Conservation (phyloP, 805 yeast genomes). For the Yamadazyma paraphyllophila region DNA sequence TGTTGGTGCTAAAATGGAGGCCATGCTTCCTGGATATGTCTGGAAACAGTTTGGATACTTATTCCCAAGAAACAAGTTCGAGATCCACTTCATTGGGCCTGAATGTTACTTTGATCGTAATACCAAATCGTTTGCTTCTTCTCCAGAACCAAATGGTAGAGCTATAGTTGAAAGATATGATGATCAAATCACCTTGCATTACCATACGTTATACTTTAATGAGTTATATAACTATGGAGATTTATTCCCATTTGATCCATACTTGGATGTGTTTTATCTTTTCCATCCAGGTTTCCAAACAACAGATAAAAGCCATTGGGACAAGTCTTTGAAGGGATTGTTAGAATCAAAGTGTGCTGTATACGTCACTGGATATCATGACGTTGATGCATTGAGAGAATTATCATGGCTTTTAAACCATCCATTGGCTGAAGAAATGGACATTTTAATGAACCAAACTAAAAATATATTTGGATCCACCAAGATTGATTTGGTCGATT, state of each 20-base stretch:
- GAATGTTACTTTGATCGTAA: slow-evolving; percentile 75
- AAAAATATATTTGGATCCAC: slow-evolving; percentile 79
- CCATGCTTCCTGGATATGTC: slow-evolving; percentile 88
- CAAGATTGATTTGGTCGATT: slow-evolving; percentile 91
- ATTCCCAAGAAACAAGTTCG: slow-evolving; percentile 79
- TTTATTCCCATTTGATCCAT: slow-evolving; percentile 97
- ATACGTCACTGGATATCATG: slow-evolving; percentile 86
- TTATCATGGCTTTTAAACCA: slow-evolving; percentile 69
- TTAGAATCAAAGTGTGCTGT: slow-evolving; percentile 92
- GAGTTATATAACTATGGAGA: slow-evolving; percentile 89
- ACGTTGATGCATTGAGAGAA: slow-evolving; percentile 68
- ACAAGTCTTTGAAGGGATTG: slow-evolving; percentile 77
- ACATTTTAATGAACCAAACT: slow-evolving; percentile 71
- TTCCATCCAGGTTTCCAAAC: slow-evolving; percentile 96
- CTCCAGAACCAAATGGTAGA: slow-evolving; percentile 46
- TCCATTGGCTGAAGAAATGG: slow-evolving; percentile 63
- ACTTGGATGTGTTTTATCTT: slow-evolving; percentile 84
- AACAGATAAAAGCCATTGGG: slow-evolving; percentile 81
- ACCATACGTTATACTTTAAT: slow-evolving; percentile 90
- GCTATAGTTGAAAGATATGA: slow-evolving; percentile 76
- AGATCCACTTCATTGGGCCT: slow-evolving; percentile 91
- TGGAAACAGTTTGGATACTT: slow-evolving; percentile 91
- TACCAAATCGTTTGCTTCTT: slow-evolving; percentile 59
- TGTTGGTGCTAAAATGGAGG: slow-evolving; percentile 89
- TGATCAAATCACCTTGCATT: slow-evolving; percentile 66